Conservation (phyloP, 2,329 filamentous ascomycete genomes). For the Periconia sp. region DNA sequence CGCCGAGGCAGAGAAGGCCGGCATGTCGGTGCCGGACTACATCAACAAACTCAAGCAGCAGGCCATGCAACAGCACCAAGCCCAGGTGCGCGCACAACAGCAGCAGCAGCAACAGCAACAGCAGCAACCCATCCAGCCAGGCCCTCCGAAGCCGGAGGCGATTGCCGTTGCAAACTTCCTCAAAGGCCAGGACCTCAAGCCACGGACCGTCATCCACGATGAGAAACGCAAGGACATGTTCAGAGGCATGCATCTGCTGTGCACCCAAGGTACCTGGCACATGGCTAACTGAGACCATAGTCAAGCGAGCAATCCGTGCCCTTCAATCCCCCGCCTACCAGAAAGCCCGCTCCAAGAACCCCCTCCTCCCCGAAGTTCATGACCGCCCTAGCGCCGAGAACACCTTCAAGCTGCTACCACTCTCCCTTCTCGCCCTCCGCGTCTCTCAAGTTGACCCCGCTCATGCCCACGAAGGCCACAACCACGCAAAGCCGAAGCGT, state of each 20-base stretch:
- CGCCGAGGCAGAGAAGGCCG: slow-evolving; percentile 80
- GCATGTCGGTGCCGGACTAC: slow-evolving; percentile 85
- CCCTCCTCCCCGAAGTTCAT: slow-evolving; percentile 83
- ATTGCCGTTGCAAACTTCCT: slow-evolving; percentile 90
- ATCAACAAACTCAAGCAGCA: slow-evolving; percentile 63
- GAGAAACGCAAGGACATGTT: slow-evolving; percentile 99
- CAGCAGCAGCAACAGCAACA: slow-evolving; percentile 53
- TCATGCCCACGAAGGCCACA: slow-evolving; percentile 70
- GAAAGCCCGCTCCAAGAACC: slow-evolving; percentile 88
- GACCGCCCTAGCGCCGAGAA: slow-evolving; percentile 91
- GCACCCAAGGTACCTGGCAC: not conserved
- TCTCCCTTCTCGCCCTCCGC: slow-evolving; percentile 91
- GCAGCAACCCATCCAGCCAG: slow-evolving; percentile 72
- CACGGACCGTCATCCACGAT: slow-evolving; percentile 88
- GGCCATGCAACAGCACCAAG: slow-evolving; percentile 63
- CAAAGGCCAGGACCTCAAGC: slow-evolving; percentile 82
- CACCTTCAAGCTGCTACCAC: slow-evolving; percentile 89
- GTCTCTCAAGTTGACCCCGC: slow-evolving; percentile 83
- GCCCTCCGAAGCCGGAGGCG: slow-evolving; percentile 86
- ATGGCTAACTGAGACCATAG: slow-evolving; percentile 53
- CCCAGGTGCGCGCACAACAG: slow-evolving; percentile 36
- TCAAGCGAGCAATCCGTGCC: slow-evolving; percentile 93
- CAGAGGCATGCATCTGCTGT: slow-evolving; percentile 66
- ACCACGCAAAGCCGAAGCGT: slow-evolving; percentile 70
- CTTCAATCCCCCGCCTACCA: slow-evolving; percentile 88